Evolutionary conservation across 2,329 filamentous ascomycete species (phyloP).

Genomic region (Penicillium sp.): DNA sequence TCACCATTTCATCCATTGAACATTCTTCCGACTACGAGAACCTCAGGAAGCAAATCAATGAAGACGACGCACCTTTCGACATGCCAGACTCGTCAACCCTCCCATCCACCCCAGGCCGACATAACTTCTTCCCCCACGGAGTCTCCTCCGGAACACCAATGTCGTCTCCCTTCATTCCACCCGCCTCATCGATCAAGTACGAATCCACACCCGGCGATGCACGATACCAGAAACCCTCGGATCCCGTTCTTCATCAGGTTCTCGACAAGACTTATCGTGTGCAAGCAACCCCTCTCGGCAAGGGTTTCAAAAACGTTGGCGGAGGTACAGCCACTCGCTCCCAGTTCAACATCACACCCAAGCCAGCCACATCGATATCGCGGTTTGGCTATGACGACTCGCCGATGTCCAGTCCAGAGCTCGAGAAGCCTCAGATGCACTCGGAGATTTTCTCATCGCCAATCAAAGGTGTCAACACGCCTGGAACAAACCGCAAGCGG

Average conservation of each 20-base stretch:
- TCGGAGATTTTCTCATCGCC: constrained; percentile 84
- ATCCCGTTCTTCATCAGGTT: constrained; percentile 85
- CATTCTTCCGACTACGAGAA: constrained; percentile 76
- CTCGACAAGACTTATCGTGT: constrained; percentile 94
- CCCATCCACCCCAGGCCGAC: constrained; percentile 39
- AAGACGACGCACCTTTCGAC: constrained; percentile 36
- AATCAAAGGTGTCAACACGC: constrained; percentile 44
- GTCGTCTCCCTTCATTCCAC: constrained; percentile 56
- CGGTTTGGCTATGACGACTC: constrained; percentile 43
- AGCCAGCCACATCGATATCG: constrained; percentile 25
- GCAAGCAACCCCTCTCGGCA: constrained; percentile 81
- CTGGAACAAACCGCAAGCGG: constrained; percentile 43
- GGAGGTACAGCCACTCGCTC: constrained; percentile 24
- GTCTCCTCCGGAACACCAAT: constrained; percentile 64
- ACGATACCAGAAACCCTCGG: constrained; percentile 45
- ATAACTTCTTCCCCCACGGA: constrained; percentile 20
- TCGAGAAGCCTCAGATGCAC: constrained; percentile 76
- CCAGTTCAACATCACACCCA: constrained; percentile 35
- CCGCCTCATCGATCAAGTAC: constrained; percentile 43
- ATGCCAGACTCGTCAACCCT: constrained; percentile 35
- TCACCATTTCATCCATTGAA: constrained; percentile 45
- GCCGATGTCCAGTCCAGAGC: constrained; percentile 71
- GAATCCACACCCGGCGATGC: constrained; percentile 40
- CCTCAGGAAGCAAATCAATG: constrained; percentile 65
- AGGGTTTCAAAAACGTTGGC: constrained; percentile 30